phyloP scores from a whole-genome alignment of 192 early-diverging fungal genomes.

The Coemansia sp. region DNA sequence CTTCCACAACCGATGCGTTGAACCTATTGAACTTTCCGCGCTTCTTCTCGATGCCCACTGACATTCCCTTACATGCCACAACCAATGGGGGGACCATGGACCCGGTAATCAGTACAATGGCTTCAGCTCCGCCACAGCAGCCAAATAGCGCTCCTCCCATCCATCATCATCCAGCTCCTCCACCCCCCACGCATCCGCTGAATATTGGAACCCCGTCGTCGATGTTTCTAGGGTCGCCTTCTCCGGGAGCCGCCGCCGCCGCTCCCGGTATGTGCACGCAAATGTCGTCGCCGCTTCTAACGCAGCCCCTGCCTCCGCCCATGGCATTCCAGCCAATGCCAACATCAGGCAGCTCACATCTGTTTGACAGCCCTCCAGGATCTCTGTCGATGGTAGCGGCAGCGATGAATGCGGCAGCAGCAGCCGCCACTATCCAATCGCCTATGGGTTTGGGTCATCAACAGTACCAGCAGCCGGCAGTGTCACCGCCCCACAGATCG shows the following conservation, averaged over 20 bases:
- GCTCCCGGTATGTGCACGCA: not conserved
- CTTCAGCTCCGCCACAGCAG: slow-evolving; percentile 5
- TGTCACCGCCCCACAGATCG: slow-evolving; percentile 9
- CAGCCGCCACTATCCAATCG: slow-evolving; percentile 25
- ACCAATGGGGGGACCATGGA: not conserved
- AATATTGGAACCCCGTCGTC: not conserved
- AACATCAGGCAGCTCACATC: slow-evolving; percentile 14
- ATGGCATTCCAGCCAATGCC: slow-evolving; percentile 39
- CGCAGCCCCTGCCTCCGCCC: slow-evolving; percentile 13
- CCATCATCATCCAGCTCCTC: not conserved
- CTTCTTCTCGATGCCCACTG: slow-evolving; percentile 28
- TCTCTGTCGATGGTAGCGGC: slow-evolving; percentile 24
- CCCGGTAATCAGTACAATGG: slow-evolving; percentile 13
- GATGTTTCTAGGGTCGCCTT: slow-evolving; percentile 31
- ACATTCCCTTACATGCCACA: slow-evolving; percentile 4
- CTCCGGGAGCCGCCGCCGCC: slow-evolving; percentile 5
- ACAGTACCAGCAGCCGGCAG: not conserved
- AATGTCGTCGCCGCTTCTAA: not conserved
- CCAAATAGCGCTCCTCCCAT: not conserved
- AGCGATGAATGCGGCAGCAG: slow-evolving; percentile 11
- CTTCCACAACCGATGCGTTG: slow-evolving; percentile 12
- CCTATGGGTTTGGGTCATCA: slow-evolving; percentile 26
- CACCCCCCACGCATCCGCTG: not conserved
- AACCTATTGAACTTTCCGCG: slow-evolving; percentile 35
- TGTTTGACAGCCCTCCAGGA: slow-evolving; percentile 25